Evolutionary conservation across 1,284 basidiomycete species (phyloP), one percentile per base, ranked within the genome.

Genomic region (Trichosporon ovoides): DNA sequence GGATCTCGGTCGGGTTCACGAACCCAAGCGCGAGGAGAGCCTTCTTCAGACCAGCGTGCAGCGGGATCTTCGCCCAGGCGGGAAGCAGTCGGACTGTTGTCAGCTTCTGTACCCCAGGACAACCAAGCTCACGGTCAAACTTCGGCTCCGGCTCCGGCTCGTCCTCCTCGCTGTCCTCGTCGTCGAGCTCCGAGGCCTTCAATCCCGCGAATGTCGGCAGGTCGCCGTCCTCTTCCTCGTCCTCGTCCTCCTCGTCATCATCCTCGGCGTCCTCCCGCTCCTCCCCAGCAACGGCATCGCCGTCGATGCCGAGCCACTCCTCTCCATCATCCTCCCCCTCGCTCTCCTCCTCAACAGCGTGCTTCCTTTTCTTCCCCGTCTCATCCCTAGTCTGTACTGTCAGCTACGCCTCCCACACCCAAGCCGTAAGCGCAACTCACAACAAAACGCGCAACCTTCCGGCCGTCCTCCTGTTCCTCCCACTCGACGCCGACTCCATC

Each of bases 401-500:
- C 33, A 46, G 37, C 46, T 20, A 13, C 7, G n/a, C 7, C 3
- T 19, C 4, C 18, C n/a, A 18, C 37, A 9, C 3, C 7, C 33
- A 11, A 33, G 20, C 33, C 36, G 35, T 6, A 22, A 16, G 20
- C n/a, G n/a, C n/a, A 35, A 69, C 76, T 66, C 58, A 76, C 76
- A 16, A 75, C 65, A 69, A 93, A 91, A 63, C 79, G 83, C 22
- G 83, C 82, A 13, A 88, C 81, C 65, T 81, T 84, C n/a, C 87
- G 85, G 1, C 80, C 84, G 6, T 82, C 71, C 16, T 68, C 83
- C 33, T 38, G 28, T 57, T 88, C 83, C 62, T 89, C 86, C 70
- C 91, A 95, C 10, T 88, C 80, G 20, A 96, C 84, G 58, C 91
- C 86, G 0, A 96, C 89, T 52, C 84, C 85, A 18, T 94, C 89